A percentile compares a stretch with the other conserved stretches of the same genome.
Evolutionary conservation across 2,329 filamentous ascomycete species (phyloP).

Genomic region (Plectosphaerella sp.): DNA sequence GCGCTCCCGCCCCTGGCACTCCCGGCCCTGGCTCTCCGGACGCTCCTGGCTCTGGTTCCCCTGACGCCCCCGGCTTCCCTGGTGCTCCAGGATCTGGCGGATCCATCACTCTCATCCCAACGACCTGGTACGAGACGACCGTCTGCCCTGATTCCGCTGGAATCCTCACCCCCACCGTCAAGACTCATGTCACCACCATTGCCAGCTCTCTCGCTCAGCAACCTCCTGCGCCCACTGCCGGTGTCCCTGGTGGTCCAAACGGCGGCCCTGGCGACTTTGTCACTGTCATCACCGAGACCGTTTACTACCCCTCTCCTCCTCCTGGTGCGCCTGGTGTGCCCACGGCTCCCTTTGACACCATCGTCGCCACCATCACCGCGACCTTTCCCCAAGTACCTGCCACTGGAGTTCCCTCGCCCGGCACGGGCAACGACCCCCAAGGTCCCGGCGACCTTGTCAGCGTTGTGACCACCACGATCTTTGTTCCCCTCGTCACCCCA

Average conservation of each 20-base stretch:
- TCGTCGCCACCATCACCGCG: conserved; percentile 1
- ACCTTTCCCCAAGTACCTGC: background rate
- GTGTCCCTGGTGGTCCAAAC: background rate
- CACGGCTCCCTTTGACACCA: background rate
- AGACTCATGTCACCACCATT: conserved; percentile 1
- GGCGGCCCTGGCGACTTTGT: background rate
- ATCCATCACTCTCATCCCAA: background rate
- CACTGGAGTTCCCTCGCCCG: background rate
- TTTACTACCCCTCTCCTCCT: background rate
- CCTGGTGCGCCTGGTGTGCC: background rate
- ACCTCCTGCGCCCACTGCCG: background rate
- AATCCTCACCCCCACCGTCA: background rate
- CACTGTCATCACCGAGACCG: conserved; percentile 2
- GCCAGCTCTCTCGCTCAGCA: background rate
- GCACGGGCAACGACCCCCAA: background rate
- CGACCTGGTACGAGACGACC: conserved; percentile 2
- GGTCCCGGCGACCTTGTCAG: background rate
- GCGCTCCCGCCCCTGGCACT: background rate
- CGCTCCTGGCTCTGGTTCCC: background rate
- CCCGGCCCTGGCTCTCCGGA: background rate
- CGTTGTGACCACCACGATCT: background rate
- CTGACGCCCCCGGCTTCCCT: background rate
- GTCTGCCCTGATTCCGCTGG: background rate
- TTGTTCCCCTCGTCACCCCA: background rate
- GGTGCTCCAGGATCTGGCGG: background rate